phyloP scores from a whole-genome alignment of 192 early-diverging fungal species.

The Backusella tarrabulga region DNA sequence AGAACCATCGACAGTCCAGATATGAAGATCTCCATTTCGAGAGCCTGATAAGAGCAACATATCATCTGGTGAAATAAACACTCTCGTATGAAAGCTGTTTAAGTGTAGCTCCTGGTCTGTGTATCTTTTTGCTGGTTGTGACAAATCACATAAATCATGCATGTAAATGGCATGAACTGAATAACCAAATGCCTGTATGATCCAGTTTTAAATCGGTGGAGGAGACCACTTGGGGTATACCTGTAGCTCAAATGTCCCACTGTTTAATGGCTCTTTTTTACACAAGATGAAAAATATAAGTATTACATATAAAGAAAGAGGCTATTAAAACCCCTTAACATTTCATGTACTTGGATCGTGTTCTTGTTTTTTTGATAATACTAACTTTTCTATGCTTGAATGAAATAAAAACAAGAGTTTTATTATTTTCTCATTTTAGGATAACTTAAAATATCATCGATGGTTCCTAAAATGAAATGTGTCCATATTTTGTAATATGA shows the following conservation, averaged over 20 bases:
- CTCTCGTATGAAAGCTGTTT: constrained; percentile 67
- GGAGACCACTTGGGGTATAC: constrained; percentile 39
- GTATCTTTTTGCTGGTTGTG: constrained; percentile 48
- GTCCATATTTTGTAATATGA: too few species aligned
- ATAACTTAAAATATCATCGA: too few species aligned
- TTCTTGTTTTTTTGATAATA: too few species aligned
- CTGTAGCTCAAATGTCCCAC: constrained; percentile 74
- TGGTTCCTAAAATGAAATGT: too few species aligned
- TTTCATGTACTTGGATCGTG: too few species aligned
- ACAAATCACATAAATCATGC: constrained; percentile 56
- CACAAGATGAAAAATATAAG: neutral
- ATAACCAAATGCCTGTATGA: constrained; percentile 62
- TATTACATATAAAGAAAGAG: neutral
- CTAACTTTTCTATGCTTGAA: too few species aligned
- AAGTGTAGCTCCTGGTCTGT: constrained; percentile 56
- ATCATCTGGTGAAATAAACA: constrained; percentile 72
- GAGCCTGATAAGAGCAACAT: constrained; percentile 72
- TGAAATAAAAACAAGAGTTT: too few species aligned
- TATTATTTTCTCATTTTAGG: too few species aligned
- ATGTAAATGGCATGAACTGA: constrained; percentile 73
- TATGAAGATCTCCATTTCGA: constrained; percentile 56
- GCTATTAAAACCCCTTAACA: too few species aligned
- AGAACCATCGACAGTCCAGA: constrained; percentile 68
- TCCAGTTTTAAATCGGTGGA: constrained; percentile 59
- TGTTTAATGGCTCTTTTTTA: constrained; percentile 59